Base-by-base conservation (phyloP, 306 rosid genomes). In the Vicia villosa region DNA sequence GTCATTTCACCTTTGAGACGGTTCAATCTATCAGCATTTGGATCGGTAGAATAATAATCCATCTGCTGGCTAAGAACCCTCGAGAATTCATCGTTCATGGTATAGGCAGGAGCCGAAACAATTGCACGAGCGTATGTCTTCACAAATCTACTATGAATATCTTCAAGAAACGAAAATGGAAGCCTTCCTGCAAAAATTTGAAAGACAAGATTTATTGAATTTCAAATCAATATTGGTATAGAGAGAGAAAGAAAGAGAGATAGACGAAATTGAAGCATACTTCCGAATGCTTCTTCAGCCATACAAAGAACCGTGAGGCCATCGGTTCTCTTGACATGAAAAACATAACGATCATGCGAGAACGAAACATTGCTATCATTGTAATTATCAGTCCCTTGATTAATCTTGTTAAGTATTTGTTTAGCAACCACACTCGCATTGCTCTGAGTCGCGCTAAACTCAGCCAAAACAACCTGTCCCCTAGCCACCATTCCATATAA, bases 1-100 rank as follows among this genome's bases (percentile, higher is more conserved):
- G 88, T 83, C 97, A 93, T 93, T 86, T 93, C 98, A 26, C 98
- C 98, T 70, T 88, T 93, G 55, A 93, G 83, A 57, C 98, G 91
- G 77, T 88, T 93, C 59, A 90, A 86, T 73, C 88, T 85, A 66
- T 93, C 97, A 6, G 97, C 96, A 74, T 90, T 93, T 12, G 97
- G 96, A 34, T 93, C 96, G 20, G 66, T 86, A 6, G 98, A 86
- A 76, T 85, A 93, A 72, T 88, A 90, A 34, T 93, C 97, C 77
- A 90, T 83, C 74, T 90, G 98, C 75, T 93, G 98, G 67, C 82
- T 85, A 75, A 93, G 77, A 68, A 90, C 84, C 72, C 98, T 88
- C 11, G 96, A 90, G 81, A 93, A 93, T 12, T 93, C 98, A 12
- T 93, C 96, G 45, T 93, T 93, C 96, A 90, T 93, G 72, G 86